Conservation (phyloP, 805 yeast genomes). For the Brettanomyces bruxellensis region DNA sequence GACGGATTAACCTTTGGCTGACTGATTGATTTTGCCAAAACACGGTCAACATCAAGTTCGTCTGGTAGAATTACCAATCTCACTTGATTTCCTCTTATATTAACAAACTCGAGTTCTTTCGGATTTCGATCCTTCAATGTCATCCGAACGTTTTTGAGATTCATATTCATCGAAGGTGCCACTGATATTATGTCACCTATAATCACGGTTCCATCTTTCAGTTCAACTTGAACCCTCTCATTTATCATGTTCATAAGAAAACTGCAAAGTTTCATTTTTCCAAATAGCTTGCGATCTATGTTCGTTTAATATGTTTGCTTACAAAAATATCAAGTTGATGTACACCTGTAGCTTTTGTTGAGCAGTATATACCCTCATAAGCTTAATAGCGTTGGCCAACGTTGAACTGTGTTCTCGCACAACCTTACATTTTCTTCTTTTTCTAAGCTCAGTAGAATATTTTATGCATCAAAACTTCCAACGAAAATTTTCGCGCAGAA, state of each 20-base stretch:
- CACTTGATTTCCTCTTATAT: conserved; percentile 82
- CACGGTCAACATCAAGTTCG: conserved; percentile 61
- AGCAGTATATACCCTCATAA: too few species aligned
- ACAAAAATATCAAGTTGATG: too few species aligned
- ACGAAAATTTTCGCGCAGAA: too few species aligned
- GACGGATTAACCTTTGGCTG: neutral
- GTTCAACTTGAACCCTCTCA: conserved; percentile 83
- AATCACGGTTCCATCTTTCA: conserved; percentile 83
- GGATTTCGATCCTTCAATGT: conserved; percentile 66
- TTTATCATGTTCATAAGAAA: conserved; percentile 79
- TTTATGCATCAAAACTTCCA: too few species aligned
- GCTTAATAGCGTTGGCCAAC: too few species aligned
- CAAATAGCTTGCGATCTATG: too few species aligned
- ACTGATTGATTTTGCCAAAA: conserved; percentile 42
- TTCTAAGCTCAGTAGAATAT: too few species aligned
- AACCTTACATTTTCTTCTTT: too few species aligned
- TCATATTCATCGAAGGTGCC: conserved; percentile 85
- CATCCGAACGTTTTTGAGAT: conserved; percentile 71
- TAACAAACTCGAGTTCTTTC: conserved; percentile 63
- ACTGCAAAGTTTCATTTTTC: conserved; percentile 52
- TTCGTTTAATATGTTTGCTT: too few species aligned
- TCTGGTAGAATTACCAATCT: conserved; percentile 82
- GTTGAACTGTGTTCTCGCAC: too few species aligned
- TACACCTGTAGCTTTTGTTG: too few species aligned
- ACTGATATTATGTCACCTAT: conserved; percentile 81